Conservation (phyloP, 371 early-diverging fungal species). For the Haplosporangium sp. region DNA sequence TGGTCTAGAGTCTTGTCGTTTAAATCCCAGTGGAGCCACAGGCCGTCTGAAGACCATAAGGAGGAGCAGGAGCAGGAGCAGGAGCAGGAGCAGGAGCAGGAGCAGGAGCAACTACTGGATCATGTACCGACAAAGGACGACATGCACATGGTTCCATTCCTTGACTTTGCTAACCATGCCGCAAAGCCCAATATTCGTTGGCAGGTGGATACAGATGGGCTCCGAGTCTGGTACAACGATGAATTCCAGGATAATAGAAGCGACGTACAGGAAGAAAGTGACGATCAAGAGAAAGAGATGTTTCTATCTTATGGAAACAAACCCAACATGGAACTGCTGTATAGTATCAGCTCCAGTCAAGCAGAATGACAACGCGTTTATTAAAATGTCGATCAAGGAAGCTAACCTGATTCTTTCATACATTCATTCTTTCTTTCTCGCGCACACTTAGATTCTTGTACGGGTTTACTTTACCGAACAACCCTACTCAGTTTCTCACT, state of each 20-base stretch:
- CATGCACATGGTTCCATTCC: constrained; percentile 60
- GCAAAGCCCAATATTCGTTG: constrained; percentile 60
- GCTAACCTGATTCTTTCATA: background rate
- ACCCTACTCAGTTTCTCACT: constrained; percentile 33
- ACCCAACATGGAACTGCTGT: constrained; percentile 73
- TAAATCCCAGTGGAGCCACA: constrained; percentile 20
- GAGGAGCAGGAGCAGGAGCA: constrained; percentile 1
- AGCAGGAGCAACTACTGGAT: constrained; percentile 3
- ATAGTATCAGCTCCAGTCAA: no score
- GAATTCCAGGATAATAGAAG: background rate
- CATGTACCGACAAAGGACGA: constrained; percentile 13
- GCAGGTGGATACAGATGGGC: constrained; percentile 53
- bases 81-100: background rate
- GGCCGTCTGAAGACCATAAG: background rate
- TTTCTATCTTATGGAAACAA: constrained; percentile 69
- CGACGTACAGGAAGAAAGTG: background rate
- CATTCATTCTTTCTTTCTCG: background rate
- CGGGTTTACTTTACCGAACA: constrained; percentile 35
- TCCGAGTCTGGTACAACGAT: constrained; percentile 31
- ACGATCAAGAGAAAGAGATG: constrained; percentile 41
- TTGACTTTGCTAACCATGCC: constrained; percentile 73
- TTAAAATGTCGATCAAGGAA: background rate
- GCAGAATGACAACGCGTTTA: background rate
- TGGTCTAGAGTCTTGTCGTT: constrained; percentile 65
- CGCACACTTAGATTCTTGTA: constrained; percentile 33